These are phyloP conservation scores for Asterochloris sp. DNA, from an alignment of 139 green algal genomes.

Conservation along the genomic window DNA sequence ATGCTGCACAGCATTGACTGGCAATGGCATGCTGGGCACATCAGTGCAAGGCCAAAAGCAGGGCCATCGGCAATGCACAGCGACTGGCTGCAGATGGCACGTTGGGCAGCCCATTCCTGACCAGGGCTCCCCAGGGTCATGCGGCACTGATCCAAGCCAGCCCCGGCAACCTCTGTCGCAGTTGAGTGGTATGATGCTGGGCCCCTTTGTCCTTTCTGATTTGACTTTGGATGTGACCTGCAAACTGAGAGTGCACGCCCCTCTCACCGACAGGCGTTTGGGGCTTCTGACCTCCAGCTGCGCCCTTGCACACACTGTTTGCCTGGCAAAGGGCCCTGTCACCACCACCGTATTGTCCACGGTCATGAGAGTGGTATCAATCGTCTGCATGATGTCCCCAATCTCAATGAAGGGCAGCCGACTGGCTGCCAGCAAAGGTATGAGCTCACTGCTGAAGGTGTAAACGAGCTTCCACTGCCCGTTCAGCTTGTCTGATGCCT, in stretches of 20 bases:
- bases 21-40: not conserved
- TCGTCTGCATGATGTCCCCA: slow-evolving; percentile 81
- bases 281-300: slow-evolving; percentile 77
- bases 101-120: not conserved
- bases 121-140: not conserved
- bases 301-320: slow-evolving; percentile 57
- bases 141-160: not conserved
- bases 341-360: slow-evolving; percentile 73
- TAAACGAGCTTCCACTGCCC: slow-evolving; percentile 89
- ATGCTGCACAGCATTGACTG: not conserved
- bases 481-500: slow-evolving; percentile 38
- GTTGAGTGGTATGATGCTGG: not conserved
- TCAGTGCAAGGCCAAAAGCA: not conserved
- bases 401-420: slow-evolving; percentile 80
- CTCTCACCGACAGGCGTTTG: slow-evolving; percentile 74
- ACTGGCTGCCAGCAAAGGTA: slow-evolving; percentile 70
- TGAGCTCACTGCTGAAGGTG: slow-evolving; percentile 81
- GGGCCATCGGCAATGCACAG: too few species aligned
- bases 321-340: slow-evolving; percentile 50
- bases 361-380: slow-evolving; percentile 54
- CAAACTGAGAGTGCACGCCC: not conserved
- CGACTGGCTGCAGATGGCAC: not conserved
- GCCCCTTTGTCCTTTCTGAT: not conserved
- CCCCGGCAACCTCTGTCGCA: too few species aligned
- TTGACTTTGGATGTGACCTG: not conserved